Evolutionary conservation across 2,329 filamentous ascomycete genomes (phyloP), one percentile per base, ranked within the genome.

Genomic region (Raffaelea arxii): DNA sequence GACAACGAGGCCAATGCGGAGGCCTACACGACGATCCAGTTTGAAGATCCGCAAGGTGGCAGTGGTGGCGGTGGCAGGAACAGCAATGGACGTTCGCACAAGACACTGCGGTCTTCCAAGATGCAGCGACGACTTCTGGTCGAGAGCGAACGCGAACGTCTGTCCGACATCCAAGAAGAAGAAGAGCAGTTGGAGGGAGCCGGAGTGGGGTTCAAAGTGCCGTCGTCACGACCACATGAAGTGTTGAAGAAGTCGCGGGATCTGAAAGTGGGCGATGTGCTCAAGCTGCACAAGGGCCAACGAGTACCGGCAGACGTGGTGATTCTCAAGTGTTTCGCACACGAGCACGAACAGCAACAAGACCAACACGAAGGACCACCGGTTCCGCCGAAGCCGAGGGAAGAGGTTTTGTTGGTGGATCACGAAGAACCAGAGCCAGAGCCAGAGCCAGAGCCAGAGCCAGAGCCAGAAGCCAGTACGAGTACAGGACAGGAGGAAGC

Each of bases 1-100:
- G 92, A 98, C 63, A 85, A 84, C 16, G 92, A 98, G 63, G 91
- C 92, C 3, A 98, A 98, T 61, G 84, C 91, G 3, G 92, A 98
- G 62, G 79, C 80, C 47, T 97, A 94, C 58, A 84, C 77, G 0
- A 80, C 94, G 2, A 60, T 97, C 44, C 72, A 74, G 18, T 89
- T 96, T 57, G 76, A 79, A 40, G 77, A 83, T 40, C 70, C 75
- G 3, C 56, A 57, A 6, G 57, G 57, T 19, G 53, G 56, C 44
- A 43, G 52, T 1, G 61, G 46, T 16, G 46, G 48, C 22, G 38
- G 39, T 35, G 35, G 25, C 46, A 41, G 43, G 0, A 37, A 39
- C 21, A 47, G 41, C 25, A 38, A 12, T 35, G 6, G 61, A 11
- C 63, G 68, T 5, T 56, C 64, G 4, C 64, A 63, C 43, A 67